Conservation (phyloP, 2,329 filamentous ascomycete species). For the Monilinia vaccinii-corymbosi region DNA sequence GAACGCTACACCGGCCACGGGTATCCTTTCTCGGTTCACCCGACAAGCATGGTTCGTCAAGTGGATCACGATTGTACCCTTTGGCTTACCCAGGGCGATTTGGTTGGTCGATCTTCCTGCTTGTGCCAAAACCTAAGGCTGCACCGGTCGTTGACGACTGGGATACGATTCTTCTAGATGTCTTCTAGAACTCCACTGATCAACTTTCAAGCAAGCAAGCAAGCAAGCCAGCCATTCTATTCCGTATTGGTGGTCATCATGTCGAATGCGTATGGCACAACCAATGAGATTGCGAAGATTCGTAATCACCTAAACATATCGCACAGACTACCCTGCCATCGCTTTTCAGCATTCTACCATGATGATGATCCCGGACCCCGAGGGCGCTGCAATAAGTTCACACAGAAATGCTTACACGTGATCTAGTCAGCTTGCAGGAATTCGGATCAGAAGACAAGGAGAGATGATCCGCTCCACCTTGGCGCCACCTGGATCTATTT, state of each 20-base stretch:
- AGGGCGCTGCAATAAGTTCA: not conserved
- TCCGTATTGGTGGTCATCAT: too few species aligned
- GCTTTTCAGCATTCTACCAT: too few species aligned
- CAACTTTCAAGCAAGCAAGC: not conserved
- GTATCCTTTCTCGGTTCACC: not conserved
- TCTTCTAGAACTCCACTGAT: conserved; percentile 2
- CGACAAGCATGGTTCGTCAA: not conserved
- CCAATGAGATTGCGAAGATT: too few species aligned
- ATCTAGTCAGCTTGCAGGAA: not conserved
- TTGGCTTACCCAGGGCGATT: not conserved
- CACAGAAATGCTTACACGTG: not conserved
- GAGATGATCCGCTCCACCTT: not conserved
- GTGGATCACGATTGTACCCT: not conserved
- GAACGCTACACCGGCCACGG: too few species aligned
- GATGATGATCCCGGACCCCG: not conserved
- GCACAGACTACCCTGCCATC: too few species aligned
- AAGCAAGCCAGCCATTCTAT: too few species aligned
- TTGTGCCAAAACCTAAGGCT: not conserved
- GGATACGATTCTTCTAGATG: not conserved
- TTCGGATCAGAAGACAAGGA: not conserved
- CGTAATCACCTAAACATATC: too few species aligned
- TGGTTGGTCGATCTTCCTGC: not conserved
- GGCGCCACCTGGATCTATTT: not conserved
- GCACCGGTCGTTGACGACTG: not conserved
- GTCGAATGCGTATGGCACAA: too few species aligned